phyloP scores from a whole-genome alignment of 768 basidiomycete species.

The Boletus rufocinnamomeus region DNA sequence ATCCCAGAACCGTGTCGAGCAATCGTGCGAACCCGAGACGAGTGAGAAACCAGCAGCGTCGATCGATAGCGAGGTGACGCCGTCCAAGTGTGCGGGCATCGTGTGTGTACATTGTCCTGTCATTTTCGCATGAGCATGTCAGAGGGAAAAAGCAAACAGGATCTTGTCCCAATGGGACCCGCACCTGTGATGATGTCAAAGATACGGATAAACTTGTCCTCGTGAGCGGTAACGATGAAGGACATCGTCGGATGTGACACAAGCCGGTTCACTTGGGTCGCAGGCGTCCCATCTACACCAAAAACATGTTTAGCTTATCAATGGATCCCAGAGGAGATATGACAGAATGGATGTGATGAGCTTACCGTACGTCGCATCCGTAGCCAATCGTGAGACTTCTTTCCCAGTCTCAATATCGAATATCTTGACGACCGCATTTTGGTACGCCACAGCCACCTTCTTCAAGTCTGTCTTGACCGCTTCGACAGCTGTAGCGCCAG shows the following conservation, averaged over 20 bases:
- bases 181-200: conserved; percentile 83
- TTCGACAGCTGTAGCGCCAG: conserved; percentile 81
- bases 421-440: conserved; percentile 85
- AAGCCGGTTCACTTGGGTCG: conserved; percentile 83
- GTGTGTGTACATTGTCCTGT: conserved; percentile 85
- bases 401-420: conserved; percentile 90
- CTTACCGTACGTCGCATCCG: conserved; percentile 60
- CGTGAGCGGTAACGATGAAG: conserved; percentile 85
- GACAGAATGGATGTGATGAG: conserved; percentile 4
- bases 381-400: conserved; percentile 63
- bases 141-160: neutral
- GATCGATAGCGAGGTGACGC: conserved; percentile 88
- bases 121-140: conserved; percentile 3
- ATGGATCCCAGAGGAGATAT: neutral
- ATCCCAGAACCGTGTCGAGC: conserved; percentile 95
- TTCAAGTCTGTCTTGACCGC: conserved; percentile 81
- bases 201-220: conserved; percentile 90
- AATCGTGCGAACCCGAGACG: conserved; percentile 90
- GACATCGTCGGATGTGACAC: conserved; percentile 90
- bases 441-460: conserved; percentile 88
- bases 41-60: conserved; percentile 86
- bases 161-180: conserved; percentile 33
- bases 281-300: conserved; percentile 64
- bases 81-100: conserved; percentile 88
- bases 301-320: conserved; percentile 1